A percentile compares a stretch with the other conserved stretches of the same genome.
Conservation (phyloP, 2,329 filamentous ascomycete species). For the Fusarium piperis region DNA sequence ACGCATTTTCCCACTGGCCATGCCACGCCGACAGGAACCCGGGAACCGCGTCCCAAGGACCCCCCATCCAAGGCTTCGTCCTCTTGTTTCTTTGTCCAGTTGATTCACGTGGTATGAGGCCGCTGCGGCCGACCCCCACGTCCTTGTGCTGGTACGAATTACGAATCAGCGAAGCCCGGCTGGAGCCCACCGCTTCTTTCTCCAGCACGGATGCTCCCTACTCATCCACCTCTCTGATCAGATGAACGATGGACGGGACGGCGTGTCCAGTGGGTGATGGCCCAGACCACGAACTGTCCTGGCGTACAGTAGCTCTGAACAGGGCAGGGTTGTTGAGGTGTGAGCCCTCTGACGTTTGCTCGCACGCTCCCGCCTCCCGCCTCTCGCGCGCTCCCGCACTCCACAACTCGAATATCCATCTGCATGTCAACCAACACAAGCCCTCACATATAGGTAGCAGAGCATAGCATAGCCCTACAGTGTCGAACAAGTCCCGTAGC, state of each 20-base stretch:
- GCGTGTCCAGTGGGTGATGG: neutral
- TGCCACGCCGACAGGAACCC: neutral
- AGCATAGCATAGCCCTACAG: neutral
- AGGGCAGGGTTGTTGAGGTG: neutral
- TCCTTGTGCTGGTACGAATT: conserved; percentile 4
- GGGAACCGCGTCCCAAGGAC: neutral
- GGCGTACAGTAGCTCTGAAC: neutral
- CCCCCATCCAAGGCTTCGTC: neutral
- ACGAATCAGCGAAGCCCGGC: conserved; percentile 8
- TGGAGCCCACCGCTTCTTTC: conserved; percentile 10
- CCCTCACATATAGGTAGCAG: neutral
- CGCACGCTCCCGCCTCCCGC: neutral
- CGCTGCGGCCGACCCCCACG: conserved; percentile 23
- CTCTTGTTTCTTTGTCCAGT: conserved; percentile 3
- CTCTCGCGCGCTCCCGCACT: neutral
- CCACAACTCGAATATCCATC: conserved; percentile 5
- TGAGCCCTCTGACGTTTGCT: neutral
- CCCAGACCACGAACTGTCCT: neutral
- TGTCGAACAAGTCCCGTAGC: neutral
- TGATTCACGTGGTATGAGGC: conserved; percentile 18
- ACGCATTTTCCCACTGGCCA: neutral
- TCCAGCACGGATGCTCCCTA: conserved; percentile 12
- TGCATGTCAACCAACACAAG: conserved; percentile 10
- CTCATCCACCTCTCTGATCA: conserved; percentile 1
- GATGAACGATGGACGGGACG: conserved; percentile 3